phyloP scores from a whole-genome alignment of 495 filamentous ascomycete genomes.

The Xylaria cubensis region DNA sequence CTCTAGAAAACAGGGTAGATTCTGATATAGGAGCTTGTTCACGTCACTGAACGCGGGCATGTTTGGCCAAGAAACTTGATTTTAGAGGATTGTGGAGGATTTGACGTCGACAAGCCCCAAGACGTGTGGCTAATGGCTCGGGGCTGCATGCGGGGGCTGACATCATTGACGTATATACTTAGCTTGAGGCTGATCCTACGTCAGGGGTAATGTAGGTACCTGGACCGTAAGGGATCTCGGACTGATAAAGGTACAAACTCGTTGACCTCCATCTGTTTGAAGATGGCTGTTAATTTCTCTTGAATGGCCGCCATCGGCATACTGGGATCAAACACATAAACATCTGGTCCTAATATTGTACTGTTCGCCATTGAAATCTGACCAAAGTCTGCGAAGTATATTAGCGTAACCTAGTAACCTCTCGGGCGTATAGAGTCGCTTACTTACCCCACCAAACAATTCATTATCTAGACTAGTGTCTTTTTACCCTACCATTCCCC shows the following conservation, averaged over 20 bases:
- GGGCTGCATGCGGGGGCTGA: conserved; percentile 20
- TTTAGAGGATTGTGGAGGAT: conserved; percentile 19
- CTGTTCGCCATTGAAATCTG: conserved; percentile 27
- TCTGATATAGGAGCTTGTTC: neutral
- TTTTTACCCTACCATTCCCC: neutral
- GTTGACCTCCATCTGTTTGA: conserved; percentile 44
- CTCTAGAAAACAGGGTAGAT: conserved; percentile 5
- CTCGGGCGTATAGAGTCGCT: too few species aligned
- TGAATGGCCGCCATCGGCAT: conserved; percentile 38
- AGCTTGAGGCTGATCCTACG: conserved; percentile 14
- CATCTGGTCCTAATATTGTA: conserved; percentile 40
- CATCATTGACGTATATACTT: conserved; percentile 23
- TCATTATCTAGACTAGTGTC: neutral
- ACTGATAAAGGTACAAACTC: conserved; percentile 46
- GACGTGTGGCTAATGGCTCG: neutral
- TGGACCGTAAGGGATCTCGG: conserved; percentile 43
- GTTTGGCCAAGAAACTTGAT: conserved; percentile 18
- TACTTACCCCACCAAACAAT: conserved; percentile 1
- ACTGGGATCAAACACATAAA: conserved; percentile 37
- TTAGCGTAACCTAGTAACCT: neutral
- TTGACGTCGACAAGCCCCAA: conserved; percentile 16
- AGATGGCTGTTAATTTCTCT: conserved; percentile 33
- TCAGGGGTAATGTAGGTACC: too few species aligned
- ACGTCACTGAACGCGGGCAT: conserved; percentile 16
- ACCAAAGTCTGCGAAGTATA: neutral